Evolutionary conservation across 768 basidiomycete genomes (phyloP), one percentile per base, ranked within the genome.

Genomic region (Cystobasidium onofrii): DNA sequence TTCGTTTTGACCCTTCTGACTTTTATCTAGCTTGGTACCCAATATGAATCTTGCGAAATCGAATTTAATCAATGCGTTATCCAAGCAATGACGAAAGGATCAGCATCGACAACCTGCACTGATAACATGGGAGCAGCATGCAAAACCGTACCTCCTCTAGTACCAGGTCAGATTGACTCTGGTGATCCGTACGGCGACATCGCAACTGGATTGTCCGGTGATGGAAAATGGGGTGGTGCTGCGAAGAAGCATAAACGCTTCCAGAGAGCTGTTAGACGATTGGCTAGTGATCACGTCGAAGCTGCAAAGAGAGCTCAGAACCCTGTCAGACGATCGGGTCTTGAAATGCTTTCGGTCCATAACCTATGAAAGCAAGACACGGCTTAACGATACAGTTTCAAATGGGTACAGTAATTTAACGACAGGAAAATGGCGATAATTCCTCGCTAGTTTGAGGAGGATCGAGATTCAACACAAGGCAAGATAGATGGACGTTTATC

Each of bases 41-140:
- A 71, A 20, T 71, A 71, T 34, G 69, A 71, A 55, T 29, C 29
- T 27, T 71, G 69, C 41, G 54, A 71, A 44, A 52, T 36, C n/a
- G 23, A 36, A 36, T 71, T 71, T 36, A 46, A 55, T 34, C 50
- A 71, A 29, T 71, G 69, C 39, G 33, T 36, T 15, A 36, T 71
- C 29, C 33, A 52, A 29, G 55, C 69, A 9, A 55, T 60, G 50
- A 44, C 43, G 4, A 27, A 60, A 34, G 69, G 69, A 7, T 33
- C 54, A 33, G 69, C 55, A 31, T 60, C 69, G 7, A 71, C 69
- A 36, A 36, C 10, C 20, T 71, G 69, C 69, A 20, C 23, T 43
- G 29, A 33, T 2, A 57, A 29, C 4, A 60, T 23, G 55, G 52
- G 52, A 25, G 23, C 12, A n/a, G 33, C 55, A n/a, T 71, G 69